Percentiles rank a stretch among this genome's conserved stretches.
Conservation (phyloP, 2,329 filamentous ascomycete genomes). For the Trichoderma atroviride region DNA sequence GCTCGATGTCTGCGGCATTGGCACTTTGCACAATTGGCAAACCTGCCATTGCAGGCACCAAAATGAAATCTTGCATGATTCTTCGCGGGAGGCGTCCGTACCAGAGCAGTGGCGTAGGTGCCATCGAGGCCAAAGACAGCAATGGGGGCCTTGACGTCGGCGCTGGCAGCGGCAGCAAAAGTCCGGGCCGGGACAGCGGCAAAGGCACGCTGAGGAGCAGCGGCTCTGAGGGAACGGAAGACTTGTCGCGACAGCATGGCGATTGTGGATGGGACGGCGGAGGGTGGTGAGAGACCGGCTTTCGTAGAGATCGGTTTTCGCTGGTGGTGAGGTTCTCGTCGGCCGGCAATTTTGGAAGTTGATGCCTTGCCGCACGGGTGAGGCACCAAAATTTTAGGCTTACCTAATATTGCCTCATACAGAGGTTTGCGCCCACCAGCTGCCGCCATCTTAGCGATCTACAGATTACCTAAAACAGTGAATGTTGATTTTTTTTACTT, state of each 20-base stretch:
- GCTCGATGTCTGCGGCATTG: not conserved
- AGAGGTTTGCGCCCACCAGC: not conserved
- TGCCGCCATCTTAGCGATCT: not conserved
- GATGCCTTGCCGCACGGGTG: slow-evolving; percentile 42
- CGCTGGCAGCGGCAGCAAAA: slow-evolving; percentile 73
- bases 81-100: slow-evolving; percentile 54
- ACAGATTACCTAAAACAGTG: not conserved
- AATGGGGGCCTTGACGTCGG: slow-evolving; percentile 80
- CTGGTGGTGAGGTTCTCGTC: slow-evolving; percentile 37
- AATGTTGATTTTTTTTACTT: not conserved
- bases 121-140: slow-evolving; percentile 94
- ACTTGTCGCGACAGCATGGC: slow-evolving; percentile 64
- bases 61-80: not conserved
- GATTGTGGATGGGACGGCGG: slow-evolving; percentile 35
- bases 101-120: slow-evolving; percentile 97
- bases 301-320: slow-evolving; percentile 40
- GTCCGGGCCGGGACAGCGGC: slow-evolving; percentile 64
- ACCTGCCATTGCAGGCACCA: not conserved
- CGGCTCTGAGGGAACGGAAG: slow-evolving; percentile 58
- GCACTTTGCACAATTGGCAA: slow-evolving; percentile 1
- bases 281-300: slow-evolving; percentile 34
- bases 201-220: slow-evolving; percentile 61
- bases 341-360: slow-evolving; percentile 49
- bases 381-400: slow-evolving; percentile 43
- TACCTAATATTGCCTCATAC: slow-evolving; percentile 35